These are phyloP conservation scores for Kalaharituber pfeilii DNA, from an alignment of 2,329 filamentous ascomycete species.

Conservation along the genomic window DNA sequence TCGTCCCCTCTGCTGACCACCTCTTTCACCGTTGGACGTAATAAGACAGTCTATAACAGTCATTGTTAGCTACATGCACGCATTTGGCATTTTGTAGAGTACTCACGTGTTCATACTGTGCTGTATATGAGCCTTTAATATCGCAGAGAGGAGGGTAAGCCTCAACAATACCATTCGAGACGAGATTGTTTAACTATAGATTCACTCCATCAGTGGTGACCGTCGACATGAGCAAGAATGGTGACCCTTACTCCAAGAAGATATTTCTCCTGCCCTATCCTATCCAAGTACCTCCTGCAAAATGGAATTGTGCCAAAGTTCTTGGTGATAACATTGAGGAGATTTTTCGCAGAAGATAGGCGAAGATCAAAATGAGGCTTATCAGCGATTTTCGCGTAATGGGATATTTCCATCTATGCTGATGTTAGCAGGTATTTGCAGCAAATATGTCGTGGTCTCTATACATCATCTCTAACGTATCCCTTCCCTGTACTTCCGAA, in stretches of 20 bases:
- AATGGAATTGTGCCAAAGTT: conserved; percentile 90
- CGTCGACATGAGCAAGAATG: background rate
- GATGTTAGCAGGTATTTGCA: background rate
- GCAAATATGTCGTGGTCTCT: conserved; percentile 21
- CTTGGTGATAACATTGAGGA: conserved; percentile 82
- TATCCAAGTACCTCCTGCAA: conserved; percentile 77
- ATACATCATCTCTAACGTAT: conserved; percentile 67
- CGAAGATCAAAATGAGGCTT: conserved; percentile 59
- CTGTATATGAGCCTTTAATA: conserved; percentile 86
- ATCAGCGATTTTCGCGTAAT: conserved; percentile 63
- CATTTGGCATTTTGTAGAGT: background rate
- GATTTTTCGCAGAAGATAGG: conserved; percentile 63
- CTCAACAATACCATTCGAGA: conserved; percentile 68
- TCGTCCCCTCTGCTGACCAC: conserved; percentile 74
- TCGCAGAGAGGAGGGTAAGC: conserved; percentile 79
- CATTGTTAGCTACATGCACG: conserved; percentile 13
- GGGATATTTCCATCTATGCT: conserved; percentile 54
- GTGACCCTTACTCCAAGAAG: conserved; percentile 52
- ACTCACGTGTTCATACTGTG: conserved; percentile 85
- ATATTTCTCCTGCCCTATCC: conserved; percentile 89
- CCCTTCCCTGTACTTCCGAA: conserved; percentile 88
- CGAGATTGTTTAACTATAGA: conserved; percentile 62
- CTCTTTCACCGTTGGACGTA: conserved; percentile 68
- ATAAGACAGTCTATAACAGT: conserved; percentile 46
- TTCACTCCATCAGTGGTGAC: background rate